Percentiles rank a stretch among this genome's conserved stretches.
Conservation (phyloP, 306 rosid species). For the Carpinus viminea region DNA sequence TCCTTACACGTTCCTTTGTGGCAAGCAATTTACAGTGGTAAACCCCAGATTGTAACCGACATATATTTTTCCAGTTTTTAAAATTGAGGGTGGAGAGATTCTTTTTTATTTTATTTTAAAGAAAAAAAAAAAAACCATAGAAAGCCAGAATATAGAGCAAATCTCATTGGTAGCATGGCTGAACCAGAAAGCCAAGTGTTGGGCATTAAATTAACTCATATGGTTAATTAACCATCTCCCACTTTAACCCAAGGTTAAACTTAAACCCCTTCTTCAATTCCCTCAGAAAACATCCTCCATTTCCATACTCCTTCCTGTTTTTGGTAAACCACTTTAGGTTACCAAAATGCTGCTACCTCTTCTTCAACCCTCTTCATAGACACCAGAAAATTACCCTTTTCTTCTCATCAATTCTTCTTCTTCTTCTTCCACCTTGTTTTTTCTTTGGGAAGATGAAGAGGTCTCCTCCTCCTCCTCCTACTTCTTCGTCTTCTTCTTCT, state of each 20-base stretch:
- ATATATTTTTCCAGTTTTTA: background rate
- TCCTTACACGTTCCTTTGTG: background rate
- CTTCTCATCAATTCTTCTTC: slow-evolving; percentile 4
- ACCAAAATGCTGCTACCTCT: slow-evolving; percentile 40
- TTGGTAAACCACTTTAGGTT: slow-evolving; percentile 87
- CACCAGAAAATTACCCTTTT: slow-evolving; percentile 15
- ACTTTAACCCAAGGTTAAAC: slow-evolving; percentile 36
- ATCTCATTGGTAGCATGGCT: slow-evolving; percentile 85
- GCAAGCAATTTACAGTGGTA: background rate
- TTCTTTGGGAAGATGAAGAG: slow-evolving; percentile 54
- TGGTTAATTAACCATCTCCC: slow-evolving; percentile 47
- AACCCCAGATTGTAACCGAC: slow-evolving; percentile 18
- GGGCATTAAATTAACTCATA: slow-evolving; percentile 42
- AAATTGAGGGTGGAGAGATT: too few species aligned
- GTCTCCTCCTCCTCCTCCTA: slow-evolving; percentile 40
- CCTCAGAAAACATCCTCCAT: slow-evolving; percentile 4
- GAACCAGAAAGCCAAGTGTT: slow-evolving; percentile 72
- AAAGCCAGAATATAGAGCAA: slow-evolving; percentile 39
- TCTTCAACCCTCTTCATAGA: slow-evolving; percentile 27
- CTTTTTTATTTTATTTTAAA: background rate
- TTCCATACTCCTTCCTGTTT: slow-evolving; percentile 26
- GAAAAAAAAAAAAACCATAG: background rate
- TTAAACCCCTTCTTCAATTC: background rate
- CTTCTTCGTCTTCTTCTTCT: slow-evolving; percentile 21
- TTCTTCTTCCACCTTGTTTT: slow-evolving; percentile 9